Base-by-base conservation (phyloP, 192 early-diverging fungal species). In the Lobulomyces angularis region DNA sequence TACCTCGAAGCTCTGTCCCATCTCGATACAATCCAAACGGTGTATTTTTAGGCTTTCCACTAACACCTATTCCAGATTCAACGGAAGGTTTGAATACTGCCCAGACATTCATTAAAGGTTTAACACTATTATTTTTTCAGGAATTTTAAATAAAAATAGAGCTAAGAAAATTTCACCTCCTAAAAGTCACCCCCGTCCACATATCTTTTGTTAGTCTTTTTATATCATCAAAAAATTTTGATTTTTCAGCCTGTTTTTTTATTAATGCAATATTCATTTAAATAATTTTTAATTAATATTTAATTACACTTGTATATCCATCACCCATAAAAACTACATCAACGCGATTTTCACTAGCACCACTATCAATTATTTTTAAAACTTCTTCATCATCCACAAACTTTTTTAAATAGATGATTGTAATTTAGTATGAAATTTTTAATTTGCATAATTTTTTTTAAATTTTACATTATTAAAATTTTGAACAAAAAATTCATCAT, bases 301-400 rank as follows among this genome's bases (percentile, higher is more conserved):
- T n/a, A n/a, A n/a, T n/a, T n/a, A n/a, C n/a, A 9, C 48, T 37
- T 3, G 67, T 71, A 44, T 77, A 77, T 9, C 74, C 74, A 52
- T 77, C 74, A 18, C 74, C 69, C 71, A 77, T 75, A 19, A 77
- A 70, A n/a, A 72, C 69, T 30, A 71, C 65, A 33, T 69, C 62
- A 17, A 77, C 67, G 21, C 74, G 50, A 54, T 77, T 77, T 11
- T 30, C 42, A 24, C 67, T 56, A 16, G 58, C 56, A 8, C 74
- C 74, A 24, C 44, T 66, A 27, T 68, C 50, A 12, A 76, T 53
- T 5, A 71, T 39, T 30, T 69, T n/a, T n/a, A n/a, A n/a, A n/a
- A n/a, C n/a, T n/a, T n/a, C n/a, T n/a, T n/a, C n/a, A n/a, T n/a
- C n/a, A n/a, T n/a, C n/a, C n/a, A n/a, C n/a, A n/a, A n/a, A n/a